Base-by-base conservation (phyloP, 305 asterid species). In the Euphrasia arctica region DNA sequence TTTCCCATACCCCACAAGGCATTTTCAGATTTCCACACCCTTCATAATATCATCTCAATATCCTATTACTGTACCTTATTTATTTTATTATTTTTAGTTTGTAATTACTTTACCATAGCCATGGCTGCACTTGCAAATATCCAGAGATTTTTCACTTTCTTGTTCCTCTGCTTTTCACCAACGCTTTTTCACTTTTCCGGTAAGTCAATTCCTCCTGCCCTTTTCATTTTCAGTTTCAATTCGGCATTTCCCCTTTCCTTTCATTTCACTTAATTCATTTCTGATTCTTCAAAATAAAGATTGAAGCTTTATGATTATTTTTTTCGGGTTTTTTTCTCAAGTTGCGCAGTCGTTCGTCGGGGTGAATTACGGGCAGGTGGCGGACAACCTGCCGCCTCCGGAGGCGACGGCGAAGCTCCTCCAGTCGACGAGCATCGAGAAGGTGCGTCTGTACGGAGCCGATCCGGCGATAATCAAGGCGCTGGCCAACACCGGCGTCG, bases 321-420 rank as follows among this genome's bases (percentile, higher is more conserved):
- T 55, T 9, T 2, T 50, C 5, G 36, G 3, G 12, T 47, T 22
- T 47, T 13, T 2, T 47, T 3, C 6, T 41, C n/a, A 62, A 90
- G 98, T 72, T 42, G 77, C 97, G 54, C 81, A 92, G 77, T 75
- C 97, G 5, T 92, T 85, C 74, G 72, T 92, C 68, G 98, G 98
- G 4, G 84, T 90, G 0, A 92, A 92, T 51, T 92, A 92, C 68
- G 98, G 98, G 6, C 77, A 72, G 69, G 86, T 92, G 47, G 98
- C 97, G 43, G 91, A 92, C 74, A 92, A 92, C 66, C 79, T 92
- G 9, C 98, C 98, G 73, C 91, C 97, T 69, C 85, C 91, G 74
- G 79, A 77, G 64, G 82, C 89, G 60, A 90, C 98, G 66, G 98
- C 73, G 62, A 85, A 79, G 82, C 89, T 92, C 1, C 66, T 92